Percentiles rank a stretch among this genome's conserved stretches.
Conservation (phyloP, 768 basidiomycete species). For the Boletus rubescentipes region DNA sequence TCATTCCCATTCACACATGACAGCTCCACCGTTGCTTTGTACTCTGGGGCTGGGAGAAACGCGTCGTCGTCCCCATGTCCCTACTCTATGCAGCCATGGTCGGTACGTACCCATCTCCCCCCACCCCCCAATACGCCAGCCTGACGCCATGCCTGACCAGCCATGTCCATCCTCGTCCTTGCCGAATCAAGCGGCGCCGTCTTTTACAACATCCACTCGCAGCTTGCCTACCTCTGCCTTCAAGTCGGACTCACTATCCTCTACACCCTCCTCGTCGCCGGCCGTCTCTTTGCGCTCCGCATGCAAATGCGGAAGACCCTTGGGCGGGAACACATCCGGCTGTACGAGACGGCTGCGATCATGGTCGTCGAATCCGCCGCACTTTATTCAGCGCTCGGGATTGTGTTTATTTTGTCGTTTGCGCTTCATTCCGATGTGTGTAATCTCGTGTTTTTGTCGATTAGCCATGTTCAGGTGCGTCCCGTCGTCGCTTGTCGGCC, state of each 20-base stretch:
- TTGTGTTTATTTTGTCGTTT: constrained; percentile 35
- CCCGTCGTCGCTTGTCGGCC: neutral
- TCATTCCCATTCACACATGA: neutral
- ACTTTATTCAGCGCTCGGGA: constrained; percentile 24
- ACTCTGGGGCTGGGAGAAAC: constrained; percentile 16
- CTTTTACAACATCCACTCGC: constrained; percentile 20
- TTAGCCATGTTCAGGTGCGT: constrained; percentile 35
- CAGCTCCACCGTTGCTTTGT: constrained; percentile 20
- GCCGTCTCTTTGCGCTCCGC: constrained; percentile 27
- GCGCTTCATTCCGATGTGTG: constrained; percentile 23
- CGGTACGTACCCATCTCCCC: constrained; percentile 3
- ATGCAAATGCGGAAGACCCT: constrained; percentile 10
- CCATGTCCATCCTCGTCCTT: constrained; percentile 18
- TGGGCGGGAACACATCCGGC: constrained; percentile 14
- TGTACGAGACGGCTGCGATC: constrained; percentile 27
- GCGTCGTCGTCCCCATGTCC: constrained; percentile 16
- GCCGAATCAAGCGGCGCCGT: constrained; percentile 3
- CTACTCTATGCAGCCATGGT: constrained; percentile 11
- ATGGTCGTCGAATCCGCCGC: constrained; percentile 40
- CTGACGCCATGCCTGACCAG: constrained; percentile 1
- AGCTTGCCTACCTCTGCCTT: constrained; percentile 30
- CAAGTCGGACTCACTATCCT: constrained; percentile 32
- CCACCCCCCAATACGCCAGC: neutral
- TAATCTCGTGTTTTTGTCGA: constrained; percentile 33
- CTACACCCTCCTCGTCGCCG: constrained; percentile 31